Evolutionary conservation across 257 asterid species (phyloP), one percentile per base, ranked within the genome.

Genomic region (Fraxinus pennsylvanica): DNA sequence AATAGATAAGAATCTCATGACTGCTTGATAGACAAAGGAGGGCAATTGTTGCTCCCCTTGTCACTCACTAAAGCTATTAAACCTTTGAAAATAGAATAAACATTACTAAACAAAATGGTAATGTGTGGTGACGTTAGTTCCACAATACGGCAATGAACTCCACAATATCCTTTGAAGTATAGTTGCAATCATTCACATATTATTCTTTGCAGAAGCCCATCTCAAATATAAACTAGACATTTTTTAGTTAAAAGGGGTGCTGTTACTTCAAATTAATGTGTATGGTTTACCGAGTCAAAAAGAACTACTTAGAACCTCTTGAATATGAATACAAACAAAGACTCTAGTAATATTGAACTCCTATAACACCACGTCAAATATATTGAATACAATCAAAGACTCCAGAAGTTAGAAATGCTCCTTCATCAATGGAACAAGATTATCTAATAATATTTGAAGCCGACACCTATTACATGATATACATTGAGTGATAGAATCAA

Each of bases 401-500:
- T 57, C 70, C 30, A 79, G 41, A 71, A 41, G 73, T 45, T 74
- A 54, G 35, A 39, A 63, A 32, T 63, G 50, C 10, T 54, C 65
- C 45, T 54, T 30, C 76, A 72, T 68, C 54, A 75, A 35, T 35
- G 63, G 17, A 17, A 38, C 17, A 68, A 47, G 29, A 59, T n/a
- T 33, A 80, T 72, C 30, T 29, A 73, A 35, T 47, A 32, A 50
- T 10, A 2, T 63, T 27, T 25, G 1, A 71, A 36, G 41, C 72
- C 59, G 43, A 66, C 74, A 43, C 61, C 47, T 70, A 38, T 74
- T 5, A 76, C 41, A 57, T 22, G 5, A 47, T 72, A 59, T 54
- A 69, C 69, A 47, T 47, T 57, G 63, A 39, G 72, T 57, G 68
- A 61, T 72, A 45, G 66, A 78, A 81, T 52, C 41, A 36, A 70